Evolutionary conservation across 208 protist genomes (phyloP), one percentile per base, ranked within the genome.

Genomic region (Crithidia mellificae): DNA sequence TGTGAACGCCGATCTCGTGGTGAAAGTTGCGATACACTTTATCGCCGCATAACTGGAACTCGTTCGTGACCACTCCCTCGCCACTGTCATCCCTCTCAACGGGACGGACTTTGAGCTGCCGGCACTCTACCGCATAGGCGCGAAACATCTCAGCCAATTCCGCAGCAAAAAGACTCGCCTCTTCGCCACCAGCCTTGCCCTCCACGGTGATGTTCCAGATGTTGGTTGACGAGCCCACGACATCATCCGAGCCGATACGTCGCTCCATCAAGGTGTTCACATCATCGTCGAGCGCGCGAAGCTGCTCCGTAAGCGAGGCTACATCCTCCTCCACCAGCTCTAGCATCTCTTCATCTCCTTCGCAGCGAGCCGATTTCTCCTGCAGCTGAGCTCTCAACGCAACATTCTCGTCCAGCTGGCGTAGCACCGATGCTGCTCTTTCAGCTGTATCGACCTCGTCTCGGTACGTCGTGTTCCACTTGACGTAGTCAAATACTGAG

Each of bases 1-100:
- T 93, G 73, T 96, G 92, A 1, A 96, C 88, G 27, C 92, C 92
- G 68, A 95, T 95, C 54, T 96, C 92, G 56, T 94, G 87, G 47
- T 83, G 88, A 46, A 96, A 80, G 44, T 84, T 74, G 15, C 88
- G 80, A 66, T 93, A 96, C 11, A 96, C 88, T 22, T 80, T 68
- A 4, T 91, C 81, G 17, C 91, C 91, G 17, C 55, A 66, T 22
- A 93, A 38, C 54, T 78, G 53, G 63, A 92, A 87, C 44, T 74
- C 73, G 50, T 68, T 71, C 0, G 52, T 43, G 51, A 36, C 20
- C 15, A 39, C 17, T 43, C 74, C 52, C 63, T 78, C 74, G 50
- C 61, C 27, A 34, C 50, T 78, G 59, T 75, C 84, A 24, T 29
- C 52, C 8, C 55, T 75, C 58, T 57, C 66, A 62, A 81, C 63